Percentiles rank a stretch among this genome's conserved stretches.
Evolutionary conservation across 805 yeast genomes (phyloP).

Genomic region (Vanderwaltozyma yarrowii): DNA sequence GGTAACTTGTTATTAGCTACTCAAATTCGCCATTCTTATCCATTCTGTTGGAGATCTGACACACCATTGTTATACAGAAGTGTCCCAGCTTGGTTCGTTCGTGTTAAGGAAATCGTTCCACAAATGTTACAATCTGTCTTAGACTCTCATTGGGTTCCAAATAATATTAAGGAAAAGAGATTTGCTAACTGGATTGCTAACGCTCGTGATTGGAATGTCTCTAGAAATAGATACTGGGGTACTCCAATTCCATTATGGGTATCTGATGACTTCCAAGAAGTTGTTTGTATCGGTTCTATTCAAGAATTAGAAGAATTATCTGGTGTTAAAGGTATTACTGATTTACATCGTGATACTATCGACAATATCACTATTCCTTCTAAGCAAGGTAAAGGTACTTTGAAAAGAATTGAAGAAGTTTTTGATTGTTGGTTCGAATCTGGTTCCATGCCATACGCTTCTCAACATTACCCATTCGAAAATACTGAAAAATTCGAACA

Average conservation of each 20-base stretch:
- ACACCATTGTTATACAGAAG: conserved; percentile 94
- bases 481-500: conserved; percentile 55
- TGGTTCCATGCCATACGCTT: conserved; percentile 98
- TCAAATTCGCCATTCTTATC: conserved; percentile 92
- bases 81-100: conserved; percentile 98
- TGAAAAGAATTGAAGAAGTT: conserved; percentile 91
- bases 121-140: conserved; percentile 80
- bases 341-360: conserved; percentile 87
- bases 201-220: conserved; percentile 98
- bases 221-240: conserved; percentile 99
- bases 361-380: conserved; percentile 93
- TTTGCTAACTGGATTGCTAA: conserved; percentile 97
- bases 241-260: conserved; percentile 99
- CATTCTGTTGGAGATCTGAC: conserved; percentile 99
- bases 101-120: conserved; percentile 79
- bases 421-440: conserved; percentile 99
- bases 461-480: conserved; percentile 95
- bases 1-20: conserved; percentile 68
- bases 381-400: conserved; percentile 71
- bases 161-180: conserved; percentile 81
- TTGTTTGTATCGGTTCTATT: conserved; percentile 88
- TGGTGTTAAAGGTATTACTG: conserved; percentile 73
- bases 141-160: conserved; percentile 91
- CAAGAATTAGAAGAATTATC: conserved; percentile 77
- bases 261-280: conserved; percentile 83